Evolutionary conservation across 495 filamentous ascomycete species (phyloP).

Genomic region (Talaromyces ruber): DNA sequence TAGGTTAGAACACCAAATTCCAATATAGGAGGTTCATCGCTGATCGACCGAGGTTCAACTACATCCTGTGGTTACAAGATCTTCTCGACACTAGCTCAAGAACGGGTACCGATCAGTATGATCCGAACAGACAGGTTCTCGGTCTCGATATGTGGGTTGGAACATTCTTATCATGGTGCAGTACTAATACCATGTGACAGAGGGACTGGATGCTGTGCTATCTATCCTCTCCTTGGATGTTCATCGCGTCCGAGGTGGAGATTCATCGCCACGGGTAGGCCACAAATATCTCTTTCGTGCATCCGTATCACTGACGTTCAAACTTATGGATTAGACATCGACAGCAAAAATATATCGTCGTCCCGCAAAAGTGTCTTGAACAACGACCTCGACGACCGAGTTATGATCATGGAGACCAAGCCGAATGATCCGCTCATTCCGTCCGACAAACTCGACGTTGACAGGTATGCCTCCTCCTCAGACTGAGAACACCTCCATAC

Average conservation of each 20-base stretch:
- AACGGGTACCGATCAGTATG: constrained; percentile 43
- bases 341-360: constrained; percentile 56
- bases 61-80: constrained; percentile 83
- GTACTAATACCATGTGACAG: constrained; percentile 41
- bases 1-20: constrained; percentile 24
- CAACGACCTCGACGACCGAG: constrained; percentile 58
- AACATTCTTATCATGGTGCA: constrained; percentile 44
- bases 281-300: neutral
- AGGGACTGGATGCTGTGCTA: constrained; percentile 82
- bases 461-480: constrained; percentile 26
- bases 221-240: constrained; percentile 85
- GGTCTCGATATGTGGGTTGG: constrained; percentile 68
- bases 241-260: constrained; percentile 56
- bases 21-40: neutral
- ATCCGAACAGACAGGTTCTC: constrained; percentile 45
- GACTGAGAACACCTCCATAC: neutral
- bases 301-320: neutral
- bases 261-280: constrained; percentile 61
- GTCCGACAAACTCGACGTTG: constrained; percentile 32
- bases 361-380: constrained; percentile 52
- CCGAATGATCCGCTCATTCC: constrained; percentile 52
- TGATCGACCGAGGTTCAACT: constrained; percentile 55
- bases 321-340: constrained; percentile 58
- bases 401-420: constrained; percentile 50
- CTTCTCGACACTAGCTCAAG: constrained; percentile 67